Percentiles rank a stretch among this genome's conserved stretches.
phyloP scores from a whole-genome alignment of 352 stramenopile species.

The Phytopythium helicoides region DNA sequence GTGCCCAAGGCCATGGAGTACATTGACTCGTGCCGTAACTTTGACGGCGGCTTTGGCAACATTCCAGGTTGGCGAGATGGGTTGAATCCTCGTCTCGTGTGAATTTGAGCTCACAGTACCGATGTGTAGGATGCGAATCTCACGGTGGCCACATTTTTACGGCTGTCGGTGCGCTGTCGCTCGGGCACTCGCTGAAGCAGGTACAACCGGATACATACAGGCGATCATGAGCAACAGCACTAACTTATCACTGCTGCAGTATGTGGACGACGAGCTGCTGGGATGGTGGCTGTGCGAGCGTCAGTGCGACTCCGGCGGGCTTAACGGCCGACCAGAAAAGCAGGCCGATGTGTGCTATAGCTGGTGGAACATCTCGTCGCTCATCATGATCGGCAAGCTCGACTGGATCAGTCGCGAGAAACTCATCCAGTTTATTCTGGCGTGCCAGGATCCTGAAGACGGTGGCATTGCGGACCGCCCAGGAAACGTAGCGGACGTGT shows the following conservation, averaged over 20 bases:
- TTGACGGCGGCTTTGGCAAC: constrained; percentile 93
- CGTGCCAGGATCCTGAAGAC: constrained; percentile 96
- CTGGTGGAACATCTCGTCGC: constrained; percentile 98
- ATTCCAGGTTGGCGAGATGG: constrained; percentile 45
- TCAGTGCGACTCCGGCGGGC: constrained; percentile 94
- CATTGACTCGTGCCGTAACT: constrained; percentile 96
- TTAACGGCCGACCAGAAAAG: constrained; percentile 99
- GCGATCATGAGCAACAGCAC: neutral
- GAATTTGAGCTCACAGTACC: constrained; percentile 1
- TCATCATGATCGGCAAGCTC: constrained; percentile 94
- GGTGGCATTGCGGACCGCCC: constrained; percentile 98
- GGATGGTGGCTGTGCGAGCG: constrained; percentile 97
- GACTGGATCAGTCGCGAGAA: constrained; percentile 96
- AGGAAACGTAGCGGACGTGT: constrained; percentile 96
- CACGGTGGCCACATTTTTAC: constrained; percentile 98
- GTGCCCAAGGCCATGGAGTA: constrained; percentile 90
- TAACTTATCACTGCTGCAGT: constrained; percentile 23
- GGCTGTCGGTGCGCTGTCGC: constrained; percentile 94
- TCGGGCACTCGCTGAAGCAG: constrained; percentile 57
- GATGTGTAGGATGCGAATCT: constrained; percentile 90
- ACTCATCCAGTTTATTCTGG: constrained; percentile 92
- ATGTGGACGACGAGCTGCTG: constrained; percentile 88
- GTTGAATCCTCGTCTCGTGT: neutral
- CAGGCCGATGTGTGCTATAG: constrained; percentile 99
- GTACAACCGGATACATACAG: constrained; percentile 1